A percentile compares a stretch with the other conserved stretches of the same genome.
These are phyloP conservation scores for Zelopaecilomyces penicillatus DNA, from an alignment of 2,329 filamentous ascomycete species.

Conservation along the genomic window DNA sequence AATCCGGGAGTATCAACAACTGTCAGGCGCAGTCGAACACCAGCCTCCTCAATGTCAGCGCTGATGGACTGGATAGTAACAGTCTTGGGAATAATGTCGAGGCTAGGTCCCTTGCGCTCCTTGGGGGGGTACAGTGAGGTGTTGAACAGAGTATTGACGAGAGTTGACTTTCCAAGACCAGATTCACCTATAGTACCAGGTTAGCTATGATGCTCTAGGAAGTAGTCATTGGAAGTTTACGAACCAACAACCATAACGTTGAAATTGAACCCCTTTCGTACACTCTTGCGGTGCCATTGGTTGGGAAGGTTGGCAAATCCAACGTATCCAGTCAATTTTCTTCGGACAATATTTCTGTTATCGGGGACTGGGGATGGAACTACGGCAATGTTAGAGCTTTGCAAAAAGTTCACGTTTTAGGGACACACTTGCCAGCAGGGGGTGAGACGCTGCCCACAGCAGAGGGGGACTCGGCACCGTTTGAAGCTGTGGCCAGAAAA, in stretches of 20 bases:
- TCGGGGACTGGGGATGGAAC: slow-evolving; percentile 46
- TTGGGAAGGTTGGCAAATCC: slow-evolving; percentile 98
- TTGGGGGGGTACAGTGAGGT: slow-evolving; percentile 97
- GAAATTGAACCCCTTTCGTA: slow-evolving; percentile 99
- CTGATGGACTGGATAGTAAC: slow-evolving; percentile 92
- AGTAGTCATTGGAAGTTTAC: slow-evolving; percentile 29
- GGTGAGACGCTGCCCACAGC: slow-evolving; percentile 34
- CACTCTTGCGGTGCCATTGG: slow-evolving; percentile 99
- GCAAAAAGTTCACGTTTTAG: slow-evolving; percentile 18
- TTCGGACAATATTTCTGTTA: slow-evolving; percentile 90
- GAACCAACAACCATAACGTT: slow-evolving; percentile 99
- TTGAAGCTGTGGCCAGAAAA: slow-evolving; percentile 31
- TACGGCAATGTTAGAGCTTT: slow-evolving; percentile 29
- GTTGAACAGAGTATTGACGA: slow-evolving; percentile 99
- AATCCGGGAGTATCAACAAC: slow-evolving; percentile 98
- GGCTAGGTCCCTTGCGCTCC: slow-evolving; percentile 94
- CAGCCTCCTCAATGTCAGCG: slow-evolving; percentile 96
- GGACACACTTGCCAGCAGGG: slow-evolving; percentile 29
- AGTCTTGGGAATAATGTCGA: slow-evolving; percentile 98
- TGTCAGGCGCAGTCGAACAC: slow-evolving; percentile 88
- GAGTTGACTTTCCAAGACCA: slow-evolving; percentile 95
- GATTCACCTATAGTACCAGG: slow-evolving; percentile 73
- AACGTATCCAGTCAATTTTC: slow-evolving; percentile 97
- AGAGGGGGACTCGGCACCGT: slow-evolving; percentile 36
- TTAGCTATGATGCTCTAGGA: not conserved